Base-by-base conservation (phyloP, 2,329 filamentous ascomycete genomes). In the Rhynchosporium graminicola region DNA sequence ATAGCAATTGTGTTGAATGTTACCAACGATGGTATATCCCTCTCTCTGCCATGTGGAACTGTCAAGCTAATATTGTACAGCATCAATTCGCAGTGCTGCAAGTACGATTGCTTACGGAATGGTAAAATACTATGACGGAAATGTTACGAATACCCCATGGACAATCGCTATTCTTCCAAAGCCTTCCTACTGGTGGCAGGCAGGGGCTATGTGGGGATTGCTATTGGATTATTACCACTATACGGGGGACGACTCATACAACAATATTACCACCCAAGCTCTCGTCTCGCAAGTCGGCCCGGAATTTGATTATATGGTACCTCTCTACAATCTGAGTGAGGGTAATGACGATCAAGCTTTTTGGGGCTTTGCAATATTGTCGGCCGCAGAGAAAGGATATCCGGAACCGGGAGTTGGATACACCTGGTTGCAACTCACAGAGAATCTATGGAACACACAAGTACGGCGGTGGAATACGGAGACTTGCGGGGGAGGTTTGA, bases 301-400 rank as follows among this genome's bases (percentile, higher is more conserved):
- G 0, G 74, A 81, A 8, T 78, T 80, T 62, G 80, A 90, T 74
- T 88, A 82, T 70, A 85, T 89, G 80, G 78, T 82, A 3, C 79
- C 81, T 0, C 74, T 76, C 60, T 83, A 87, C 66, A 75, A 76
- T 12, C 78, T 79, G n/a, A 82, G 85, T 64, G 83, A 89, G 73
- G 88, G 88, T 59, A 92, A 91, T 67, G 89, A 91, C 68, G 89
- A 92, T 71, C 86, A 91, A 72, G 86, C 85, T 38, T 91, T 91
- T 73, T 92, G 89, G 89, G 85, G 82, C 10, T 85, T 90, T 31
- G 81, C 86, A 13, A 82, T 86, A 65, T 82, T 92, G 73, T 79
- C 86, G 4, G 89, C 89, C 0, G 85, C 88, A 3, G 89, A 92
- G 75, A 81, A 84, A 64, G 84, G 86, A 72, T 88, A 87, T 62